These are phyloP conservation scores for Achlya hypogyna DNA, from an alignment of 352 stramenopile genomes.

Conservation along the genomic window DNA sequence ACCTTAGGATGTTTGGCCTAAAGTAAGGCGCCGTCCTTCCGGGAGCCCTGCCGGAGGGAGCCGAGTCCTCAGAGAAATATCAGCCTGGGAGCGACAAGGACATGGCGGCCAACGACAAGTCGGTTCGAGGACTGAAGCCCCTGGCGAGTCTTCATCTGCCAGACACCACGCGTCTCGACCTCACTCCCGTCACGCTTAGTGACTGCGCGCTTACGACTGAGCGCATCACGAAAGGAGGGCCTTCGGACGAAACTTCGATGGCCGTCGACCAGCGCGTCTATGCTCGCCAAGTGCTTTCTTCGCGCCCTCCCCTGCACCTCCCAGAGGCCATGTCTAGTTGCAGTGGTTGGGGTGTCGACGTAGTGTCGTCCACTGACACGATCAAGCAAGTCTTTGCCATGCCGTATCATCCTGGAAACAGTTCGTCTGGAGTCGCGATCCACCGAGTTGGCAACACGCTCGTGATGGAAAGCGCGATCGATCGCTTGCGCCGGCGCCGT, in stretches of 20 bases:
- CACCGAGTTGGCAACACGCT: constrained; percentile 10
- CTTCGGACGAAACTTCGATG: not conserved
- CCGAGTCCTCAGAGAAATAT: not conserved
- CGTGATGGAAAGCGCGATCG: not conserved
- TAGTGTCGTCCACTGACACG: constrained; percentile 10
- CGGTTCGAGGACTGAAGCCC: not conserved
- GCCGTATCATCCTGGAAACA: not conserved
- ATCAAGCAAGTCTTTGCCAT: constrained; percentile 19
- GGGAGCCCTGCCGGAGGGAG: too few species aligned
- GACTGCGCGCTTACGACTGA: not conserved
- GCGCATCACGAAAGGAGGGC: not conserved
- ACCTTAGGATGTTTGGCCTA: too few species aligned
- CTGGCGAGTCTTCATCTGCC: not conserved
- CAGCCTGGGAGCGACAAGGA: not conserved
- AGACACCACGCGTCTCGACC: not conserved
- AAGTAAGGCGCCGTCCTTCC: too few species aligned
- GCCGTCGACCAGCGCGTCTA: not conserved
- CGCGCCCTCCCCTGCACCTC: not conserved
- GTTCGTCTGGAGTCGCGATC: not conserved
- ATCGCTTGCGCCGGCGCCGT: not conserved
- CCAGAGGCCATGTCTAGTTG: not conserved
- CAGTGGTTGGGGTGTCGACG: too few species aligned
- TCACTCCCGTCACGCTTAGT: not conserved
- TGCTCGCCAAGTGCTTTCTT: not conserved
- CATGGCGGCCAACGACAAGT: not conserved